Base-by-base conservation (phyloP, 73 alveolate species). In the Symbiodinium pilosum region DNA sequence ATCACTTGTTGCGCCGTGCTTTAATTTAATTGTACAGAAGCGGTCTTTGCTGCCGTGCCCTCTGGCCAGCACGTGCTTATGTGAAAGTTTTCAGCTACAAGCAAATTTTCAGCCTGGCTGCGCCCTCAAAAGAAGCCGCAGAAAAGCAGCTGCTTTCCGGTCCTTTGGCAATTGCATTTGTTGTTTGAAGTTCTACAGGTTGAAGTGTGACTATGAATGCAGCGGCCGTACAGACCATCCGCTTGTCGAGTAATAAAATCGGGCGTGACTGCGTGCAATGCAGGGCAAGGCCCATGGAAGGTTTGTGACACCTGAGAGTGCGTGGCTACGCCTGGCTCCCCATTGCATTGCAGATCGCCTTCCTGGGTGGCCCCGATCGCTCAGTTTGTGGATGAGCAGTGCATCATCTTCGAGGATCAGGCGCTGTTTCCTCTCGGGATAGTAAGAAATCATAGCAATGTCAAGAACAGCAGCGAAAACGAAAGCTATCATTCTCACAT, bases 341-440 rank as follows among this genome's bases (percentile, higher is more conserved):
- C n/a, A n/a, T 47, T 38, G 39, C 81, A 34, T 64, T 43, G 43
- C 40, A 89, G 54, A 44, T 68, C 98, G 16, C 98, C 98, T 0
- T 21, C 98, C 28, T 92, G 98, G 98, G 91, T 75, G n/a, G 98
- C 92, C 38, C 98, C 98, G 47, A 92, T 92, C 34, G 98, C 98
- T 3, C 98, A 92, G 87, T 92, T 92, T 28, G 92, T 92, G 98
- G 98, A 92, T 51, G 98, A 92, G 69, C 92, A 34, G n/a, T 92
- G 98, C 68, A 77, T 75, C 84, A 75, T 92, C 84, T 92, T 92
- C 68, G 98, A 92, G 56, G 98, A 92, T 51, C 39, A 47, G 98
- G 97, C 30, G 75, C 28, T 6, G 21, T 47, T 47, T 47, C 59
- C 59, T 9, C 59, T 47, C n/a, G n/a, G n/a, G n/a, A n/a, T n/a